phyloP scores from a whole-genome alignment of 352 stramenopile species.

The Phytophthora brassicae region DNA sequence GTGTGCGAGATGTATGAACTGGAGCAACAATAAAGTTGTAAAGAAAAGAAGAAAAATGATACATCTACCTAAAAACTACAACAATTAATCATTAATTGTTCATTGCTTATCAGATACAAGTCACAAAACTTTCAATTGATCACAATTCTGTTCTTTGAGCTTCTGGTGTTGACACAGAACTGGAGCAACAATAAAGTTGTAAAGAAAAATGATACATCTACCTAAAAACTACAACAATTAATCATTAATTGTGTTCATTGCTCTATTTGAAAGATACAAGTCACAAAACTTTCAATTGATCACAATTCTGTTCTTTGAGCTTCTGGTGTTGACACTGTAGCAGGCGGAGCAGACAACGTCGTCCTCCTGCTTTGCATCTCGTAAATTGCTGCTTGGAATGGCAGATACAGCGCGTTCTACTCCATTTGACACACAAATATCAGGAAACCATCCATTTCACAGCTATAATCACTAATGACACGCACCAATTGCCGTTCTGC shows the following conservation, averaged over 20 bases:
- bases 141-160: constrained; percentile 33
- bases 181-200: too few species aligned
- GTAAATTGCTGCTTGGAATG: constrained; percentile 62
- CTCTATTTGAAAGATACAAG: constrained; percentile 1
- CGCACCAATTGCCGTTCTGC: constrained; percentile 53
- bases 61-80: not conserved
- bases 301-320: constrained; percentile 33
- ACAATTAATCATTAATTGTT: not conserved
- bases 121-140: too few species aligned
- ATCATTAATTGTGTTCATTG: not conserved
- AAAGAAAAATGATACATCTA: too few species aligned
- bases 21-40: constrained; percentile 5
- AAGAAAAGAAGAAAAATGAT: too few species aligned
- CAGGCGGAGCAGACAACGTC: constrained; percentile 20
- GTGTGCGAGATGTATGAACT: too few species aligned
- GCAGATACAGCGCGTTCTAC: constrained; percentile 56
- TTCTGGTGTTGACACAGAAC: constrained; percentile 21
- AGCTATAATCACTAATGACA: not conserved
- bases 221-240: constrained; percentile 7
- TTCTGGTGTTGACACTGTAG: constrained; percentile 16
- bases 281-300: too few species aligned
- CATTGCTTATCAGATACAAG: not conserved
- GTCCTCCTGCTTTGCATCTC: constrained; percentile 43
- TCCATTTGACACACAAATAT: constrained; percentile 2
- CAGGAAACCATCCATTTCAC: not conserved